phyloP scores from a whole-genome alignment of 352 stramenopile genomes.

The Pythium periplocum region DNA sequence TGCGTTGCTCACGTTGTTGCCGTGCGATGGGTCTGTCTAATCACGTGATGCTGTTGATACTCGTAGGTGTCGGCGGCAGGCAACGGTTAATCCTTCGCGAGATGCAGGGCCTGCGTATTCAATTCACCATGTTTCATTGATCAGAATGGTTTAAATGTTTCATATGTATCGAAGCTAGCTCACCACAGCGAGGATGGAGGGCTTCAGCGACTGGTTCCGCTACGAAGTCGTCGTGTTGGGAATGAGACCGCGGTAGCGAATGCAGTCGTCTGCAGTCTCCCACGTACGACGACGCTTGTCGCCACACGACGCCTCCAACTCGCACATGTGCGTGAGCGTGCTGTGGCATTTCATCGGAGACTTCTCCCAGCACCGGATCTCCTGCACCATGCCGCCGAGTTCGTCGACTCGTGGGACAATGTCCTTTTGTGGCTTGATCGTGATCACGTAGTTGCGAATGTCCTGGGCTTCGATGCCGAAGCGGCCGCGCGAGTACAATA shows the following conservation, averaged over 20 bases:
- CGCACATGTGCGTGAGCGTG: conserved; percentile 67
- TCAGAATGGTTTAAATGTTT: too few species aligned
- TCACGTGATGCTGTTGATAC: too few species aligned
- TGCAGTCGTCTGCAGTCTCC: conserved; percentile 50
- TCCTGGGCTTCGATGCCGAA: conserved; percentile 57
- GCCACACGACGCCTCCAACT: conserved; percentile 70
- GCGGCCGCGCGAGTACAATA: conserved; percentile 67
- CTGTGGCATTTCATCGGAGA: conserved; percentile 68
- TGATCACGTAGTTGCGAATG: conserved; percentile 74
- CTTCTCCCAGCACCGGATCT: conserved; percentile 68
- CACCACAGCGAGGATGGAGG: too few species aligned
- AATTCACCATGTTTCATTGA: too few species aligned
- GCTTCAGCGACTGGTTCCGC: too few species aligned
- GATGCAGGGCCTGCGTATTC: too few species aligned
- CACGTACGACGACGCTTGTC: conserved; percentile 59
- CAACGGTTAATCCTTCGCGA: conserved; percentile 65
- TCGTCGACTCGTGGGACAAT: conserved; percentile 77
- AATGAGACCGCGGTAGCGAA: conserved; percentile 28
- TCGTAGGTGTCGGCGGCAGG: conserved; percentile 79
- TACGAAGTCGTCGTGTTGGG: too few species aligned
- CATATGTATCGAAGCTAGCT: too few species aligned
- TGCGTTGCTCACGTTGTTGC: conserved; percentile 27
- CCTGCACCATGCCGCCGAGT: conserved; percentile 69
- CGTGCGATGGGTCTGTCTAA: too few species aligned
- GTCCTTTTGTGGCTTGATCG: conserved; percentile 72